These are phyloP conservation scores for Wickerhamomyces rabaulensis DNA, from an alignment of 805 yeast species.

Conservation along the genomic window DNA sequence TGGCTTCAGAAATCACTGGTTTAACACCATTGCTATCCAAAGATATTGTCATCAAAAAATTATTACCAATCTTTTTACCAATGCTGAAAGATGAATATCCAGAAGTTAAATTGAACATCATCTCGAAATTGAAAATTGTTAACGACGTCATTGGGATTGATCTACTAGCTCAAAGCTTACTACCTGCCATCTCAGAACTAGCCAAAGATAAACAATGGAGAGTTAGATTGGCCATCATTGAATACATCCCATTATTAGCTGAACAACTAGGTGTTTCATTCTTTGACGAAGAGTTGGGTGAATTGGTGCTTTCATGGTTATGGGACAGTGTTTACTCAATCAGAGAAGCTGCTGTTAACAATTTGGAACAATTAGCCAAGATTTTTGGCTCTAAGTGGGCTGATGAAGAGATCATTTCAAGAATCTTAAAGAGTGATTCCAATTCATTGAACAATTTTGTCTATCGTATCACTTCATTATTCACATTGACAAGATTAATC, in stretches of 20 bases:
- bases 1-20: slow-evolving; percentile 83
- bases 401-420: slow-evolving; percentile 70
- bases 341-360: slow-evolving; percentile 91
- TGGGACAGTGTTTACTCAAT: slow-evolving; percentile 98
- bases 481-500: slow-evolving; percentile 78
- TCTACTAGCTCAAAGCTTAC: slow-evolving; percentile 73
- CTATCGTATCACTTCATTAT: slow-evolving; percentile 85
- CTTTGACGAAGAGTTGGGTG: slow-evolving; percentile 87
- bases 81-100: slow-evolving; percentile 97
- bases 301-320: slow-evolving; percentile 92
- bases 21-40: slow-evolving; percentile 82
- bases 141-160: slow-evolving; percentile 94
- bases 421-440: slow-evolving; percentile 50
- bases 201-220: slow-evolving; percentile 98
- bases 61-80: slow-evolving; percentile 82
- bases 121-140: slow-evolving; percentile 85
- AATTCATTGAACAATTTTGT: slow-evolving; percentile 59
- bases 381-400: slow-evolving; percentile 96
- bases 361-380: slow-evolving; percentile 70
- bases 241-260: slow-evolving; percentile 91
- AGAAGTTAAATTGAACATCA: slow-evolving; percentile 91
- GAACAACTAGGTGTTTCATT: slow-evolving; percentile 90
- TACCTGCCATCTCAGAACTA: slow-evolving; percentile 93
- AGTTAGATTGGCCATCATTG: slow-evolving; percentile 93
- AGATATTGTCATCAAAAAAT: slow-evolving; percentile 73